Percentiles rank a stretch among this genome's conserved stretches.
Evolutionary conservation across 1,284 basidiomycete species (phyloP).

Genomic region (Moniliophthora roreri): DNA sequence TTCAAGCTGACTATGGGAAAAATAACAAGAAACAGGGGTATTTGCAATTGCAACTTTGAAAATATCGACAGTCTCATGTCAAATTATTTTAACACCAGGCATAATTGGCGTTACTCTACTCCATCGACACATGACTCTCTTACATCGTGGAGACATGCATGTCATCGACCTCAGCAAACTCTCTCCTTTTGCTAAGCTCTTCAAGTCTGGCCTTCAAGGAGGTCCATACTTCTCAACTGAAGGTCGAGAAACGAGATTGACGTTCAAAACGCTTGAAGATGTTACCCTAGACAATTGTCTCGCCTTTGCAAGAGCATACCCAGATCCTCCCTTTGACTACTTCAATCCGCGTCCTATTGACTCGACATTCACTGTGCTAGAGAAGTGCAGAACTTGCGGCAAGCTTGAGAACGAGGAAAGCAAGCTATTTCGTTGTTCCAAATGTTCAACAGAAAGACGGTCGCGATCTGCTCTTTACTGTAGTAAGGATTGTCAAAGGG

Average conservation of each 20-base stretch:
- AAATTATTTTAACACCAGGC: neutral
- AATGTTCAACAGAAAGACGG: neutral
- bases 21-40: constrained; percentile 2
- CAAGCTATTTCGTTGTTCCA: neutral
- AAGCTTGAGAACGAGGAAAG: neutral
- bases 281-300: too few species aligned
- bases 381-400: neutral
- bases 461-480: neutral
- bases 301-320: too few species aligned
- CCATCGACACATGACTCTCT: constrained; percentile 7
- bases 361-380: neutral
- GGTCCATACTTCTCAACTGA: too few species aligned
- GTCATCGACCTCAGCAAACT: neutral
- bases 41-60: too few species aligned
- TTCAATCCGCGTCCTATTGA: too few species aligned
- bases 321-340: too few species aligned
- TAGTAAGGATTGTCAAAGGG: neutral
- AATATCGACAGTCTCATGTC: too few species aligned
- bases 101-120: constrained; percentile 11
- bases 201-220: neutral
- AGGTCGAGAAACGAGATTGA: too few species aligned
- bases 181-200: neutral
- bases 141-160: constrained; percentile 1
- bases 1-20: neutral
- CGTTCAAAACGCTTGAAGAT: too few species aligned